A percentile compares a stretch with the other conserved stretches of the same genome.
phyloP scores from a whole-genome alignment of 1,139 yeast species.

The Yamadazyma sp. region DNA sequence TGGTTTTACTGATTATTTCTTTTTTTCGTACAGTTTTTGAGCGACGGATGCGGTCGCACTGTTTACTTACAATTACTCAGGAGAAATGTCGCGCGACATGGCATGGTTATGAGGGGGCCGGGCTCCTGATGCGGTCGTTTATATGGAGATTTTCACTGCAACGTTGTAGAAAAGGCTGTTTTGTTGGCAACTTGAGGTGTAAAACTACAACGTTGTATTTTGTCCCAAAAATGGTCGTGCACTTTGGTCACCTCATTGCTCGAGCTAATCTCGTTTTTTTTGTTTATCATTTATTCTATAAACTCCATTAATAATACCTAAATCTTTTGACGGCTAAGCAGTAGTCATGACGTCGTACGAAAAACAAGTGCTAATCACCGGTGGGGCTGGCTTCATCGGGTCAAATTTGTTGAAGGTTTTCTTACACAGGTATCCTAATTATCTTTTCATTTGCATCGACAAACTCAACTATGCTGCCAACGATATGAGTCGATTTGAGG shows the following conservation, averaged over 20 bases:
- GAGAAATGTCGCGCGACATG: slow-evolving; percentile 1
- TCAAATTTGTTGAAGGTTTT: slow-evolving; percentile 47
- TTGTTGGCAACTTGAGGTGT: neutral
- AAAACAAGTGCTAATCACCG: slow-evolving; percentile 44
- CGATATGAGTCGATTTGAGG: slow-evolving; percentile 4
- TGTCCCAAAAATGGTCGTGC: neutral
- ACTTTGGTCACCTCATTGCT: neutral
- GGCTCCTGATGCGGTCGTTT: neutral
- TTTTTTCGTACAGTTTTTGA: neutral
- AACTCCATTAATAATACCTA: too few relatives aligned
- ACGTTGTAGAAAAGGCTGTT: slow-evolving; percentile 25
- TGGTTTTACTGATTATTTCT: neutral
- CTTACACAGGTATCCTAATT: slow-evolving; percentile 36
- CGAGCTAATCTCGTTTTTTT: neutral
- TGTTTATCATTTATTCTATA: neutral
- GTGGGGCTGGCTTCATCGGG: slow-evolving; percentile 64
- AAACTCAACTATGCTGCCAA: slow-evolving; percentile 39
- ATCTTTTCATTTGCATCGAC: slow-evolving; percentile 48
- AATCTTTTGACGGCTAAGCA: too few relatives aligned
- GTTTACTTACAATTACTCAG: neutral
- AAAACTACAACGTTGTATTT: slow-evolving; percentile 4
- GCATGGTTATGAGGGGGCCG: neutral
- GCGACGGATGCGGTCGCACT: neutral
- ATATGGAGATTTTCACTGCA: slow-evolving; percentile 11
- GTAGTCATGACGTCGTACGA: slow-evolving; percentile 11